phyloP scores from a whole-genome alignment of 164 flowering plant genomes.

The Sextonia rubra region DNA sequence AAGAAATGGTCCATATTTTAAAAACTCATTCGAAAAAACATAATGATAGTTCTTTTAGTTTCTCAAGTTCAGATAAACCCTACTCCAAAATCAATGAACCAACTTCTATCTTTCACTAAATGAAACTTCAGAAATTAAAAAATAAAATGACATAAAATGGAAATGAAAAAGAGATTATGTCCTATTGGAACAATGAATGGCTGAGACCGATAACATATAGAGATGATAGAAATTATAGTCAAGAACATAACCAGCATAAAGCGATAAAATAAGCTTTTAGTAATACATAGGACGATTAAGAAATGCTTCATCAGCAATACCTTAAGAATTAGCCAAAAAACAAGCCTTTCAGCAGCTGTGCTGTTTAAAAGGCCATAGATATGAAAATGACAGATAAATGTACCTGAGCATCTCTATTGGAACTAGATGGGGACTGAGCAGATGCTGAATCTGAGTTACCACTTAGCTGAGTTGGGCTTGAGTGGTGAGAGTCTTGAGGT shows the following conservation, averaged over 20 bases:
- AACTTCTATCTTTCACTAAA: background rate
- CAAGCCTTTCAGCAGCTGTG: background rate
- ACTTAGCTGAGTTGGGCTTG: slow-evolving; percentile 84
- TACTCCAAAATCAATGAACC: background rate
- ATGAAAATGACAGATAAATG: background rate
- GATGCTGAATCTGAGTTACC: slow-evolving; percentile 81
- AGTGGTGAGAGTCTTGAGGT: slow-evolving; percentile 40
- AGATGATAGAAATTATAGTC: background rate
- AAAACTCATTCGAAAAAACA: too few species aligned
- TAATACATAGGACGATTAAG: too few species aligned
- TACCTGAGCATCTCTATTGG: slow-evolving; percentile 90
- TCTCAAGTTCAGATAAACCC: background rate
- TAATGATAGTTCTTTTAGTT: too few species aligned
- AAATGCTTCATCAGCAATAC: background rate
- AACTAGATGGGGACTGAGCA: slow-evolving; percentile 78
- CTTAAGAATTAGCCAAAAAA: background rate
- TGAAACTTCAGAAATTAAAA: too few species aligned
- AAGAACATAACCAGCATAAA: too few species aligned
- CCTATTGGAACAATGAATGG: background rate
- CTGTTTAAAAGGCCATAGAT: background rate
- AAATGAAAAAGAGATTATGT: too few species aligned
- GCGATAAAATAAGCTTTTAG: too few species aligned
- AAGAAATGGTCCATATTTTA: too few species aligned
- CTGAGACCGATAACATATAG: background rate
- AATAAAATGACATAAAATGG: background rate